Evolutionary conservation across 1,139 yeast genomes (phyloP).

Genomic region (Scheffersomyces parashehatae): DNA sequence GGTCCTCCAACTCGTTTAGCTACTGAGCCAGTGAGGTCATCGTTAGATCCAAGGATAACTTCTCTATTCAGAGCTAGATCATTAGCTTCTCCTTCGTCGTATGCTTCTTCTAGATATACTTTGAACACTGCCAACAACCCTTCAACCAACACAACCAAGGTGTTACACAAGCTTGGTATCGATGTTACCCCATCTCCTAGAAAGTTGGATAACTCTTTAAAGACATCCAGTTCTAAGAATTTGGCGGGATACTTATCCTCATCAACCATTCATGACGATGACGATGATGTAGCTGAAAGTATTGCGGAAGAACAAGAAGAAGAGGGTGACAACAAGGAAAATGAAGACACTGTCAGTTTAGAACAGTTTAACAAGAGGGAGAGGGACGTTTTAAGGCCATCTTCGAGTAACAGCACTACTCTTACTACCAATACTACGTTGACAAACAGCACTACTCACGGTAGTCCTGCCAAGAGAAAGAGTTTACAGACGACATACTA

Average conservation of each 20-base stretch:
- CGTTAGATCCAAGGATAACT: conserved; percentile 41
- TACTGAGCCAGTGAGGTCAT: conserved; percentile 22
- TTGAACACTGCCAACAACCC: conserved; percentile 15
- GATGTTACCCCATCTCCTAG: conserved; percentile 30
- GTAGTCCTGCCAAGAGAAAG: background rate
- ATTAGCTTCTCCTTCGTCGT: conserved; percentile 30
- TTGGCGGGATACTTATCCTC: conserved; percentile 32
- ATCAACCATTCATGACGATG: background rate
- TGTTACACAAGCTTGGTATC: conserved; percentile 47
- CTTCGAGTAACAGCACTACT: background rate
- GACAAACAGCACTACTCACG: background rate
- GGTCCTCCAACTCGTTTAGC: conserved; percentile 12
- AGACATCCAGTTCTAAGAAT: conserved; percentile 48
- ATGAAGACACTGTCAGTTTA: conserved; percentile 18
- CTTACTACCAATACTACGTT: background rate
- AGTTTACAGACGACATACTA: conserved; percentile 8
- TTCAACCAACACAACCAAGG: conserved; percentile 36
- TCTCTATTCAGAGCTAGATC: conserved; percentile 43
- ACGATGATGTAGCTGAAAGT: conserved; percentile 4
- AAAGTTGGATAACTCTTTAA: conserved; percentile 26
- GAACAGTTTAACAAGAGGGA: conserved; percentile 17
- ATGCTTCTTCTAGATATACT: conserved; percentile 19
- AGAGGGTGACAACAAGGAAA: conserved; percentile 13
- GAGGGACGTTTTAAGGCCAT: conserved; percentile 6
- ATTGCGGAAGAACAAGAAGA: conserved; percentile 5